These are phyloP conservation scores for Xylariaceae sp. DNA, from an alignment of 2,329 filamentous ascomycete species.

Conservation along the genomic window DNA sequence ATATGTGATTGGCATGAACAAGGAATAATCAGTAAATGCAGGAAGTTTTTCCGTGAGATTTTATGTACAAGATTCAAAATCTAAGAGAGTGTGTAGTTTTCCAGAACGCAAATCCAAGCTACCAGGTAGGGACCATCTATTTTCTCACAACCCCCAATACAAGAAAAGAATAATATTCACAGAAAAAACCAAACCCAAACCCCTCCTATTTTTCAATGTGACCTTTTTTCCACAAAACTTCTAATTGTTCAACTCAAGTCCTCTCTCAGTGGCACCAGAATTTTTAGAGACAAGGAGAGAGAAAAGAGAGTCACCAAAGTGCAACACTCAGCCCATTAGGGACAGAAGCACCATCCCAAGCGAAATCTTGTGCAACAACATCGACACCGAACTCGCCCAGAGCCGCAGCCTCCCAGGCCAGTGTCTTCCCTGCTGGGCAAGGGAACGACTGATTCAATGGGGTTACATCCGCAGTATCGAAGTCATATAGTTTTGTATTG, in stretches of 20 bases:
- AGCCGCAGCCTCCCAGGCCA: constrained; percentile 25
- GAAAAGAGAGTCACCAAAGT: constrained; percentile 12
- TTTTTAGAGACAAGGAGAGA: too few species aligned
- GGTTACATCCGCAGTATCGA: constrained; percentile 19
- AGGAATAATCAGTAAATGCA: too few species aligned
- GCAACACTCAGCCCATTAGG: constrained; percentile 26
- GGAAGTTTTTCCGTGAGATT: too few species aligned
- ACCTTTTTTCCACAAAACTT: neutral
- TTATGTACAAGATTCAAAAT: too few species aligned
- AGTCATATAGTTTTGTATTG: constrained; percentile 18
- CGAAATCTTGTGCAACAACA: constrained; percentile 22
- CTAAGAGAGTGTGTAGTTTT: too few species aligned
- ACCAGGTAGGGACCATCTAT: too few species aligned
- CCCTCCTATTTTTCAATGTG: neutral
- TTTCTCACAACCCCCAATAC: neutral
- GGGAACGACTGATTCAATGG: constrained; percentile 22
- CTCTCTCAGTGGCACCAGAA: neutral
- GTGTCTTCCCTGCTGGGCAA: constrained; percentile 22
- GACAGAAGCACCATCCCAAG: constrained; percentile 11
- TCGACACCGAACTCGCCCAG: constrained; percentile 23
- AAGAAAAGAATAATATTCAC: neutral
- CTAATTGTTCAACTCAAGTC: neutral
- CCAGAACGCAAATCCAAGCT: too few species aligned
- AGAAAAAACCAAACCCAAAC: neutral
- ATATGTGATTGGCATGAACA: too few species aligned